phyloP scores from a whole-genome alignment of 495 filamentous ascomycete species.

The Pyrenula aspistea region DNA sequence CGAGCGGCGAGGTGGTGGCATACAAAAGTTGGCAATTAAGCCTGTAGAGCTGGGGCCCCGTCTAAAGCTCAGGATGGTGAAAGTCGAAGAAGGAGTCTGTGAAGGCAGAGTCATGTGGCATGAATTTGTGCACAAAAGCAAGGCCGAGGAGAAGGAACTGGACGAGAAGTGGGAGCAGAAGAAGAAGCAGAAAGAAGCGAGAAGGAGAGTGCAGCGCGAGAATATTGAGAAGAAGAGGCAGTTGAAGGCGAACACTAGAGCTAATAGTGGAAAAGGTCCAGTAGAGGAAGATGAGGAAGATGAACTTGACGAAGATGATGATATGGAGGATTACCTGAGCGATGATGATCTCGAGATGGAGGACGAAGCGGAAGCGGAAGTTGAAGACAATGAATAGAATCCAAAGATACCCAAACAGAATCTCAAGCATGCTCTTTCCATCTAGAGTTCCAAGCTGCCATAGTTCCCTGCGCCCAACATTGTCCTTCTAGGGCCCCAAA shows the following conservation, averaged over 20 bases:
- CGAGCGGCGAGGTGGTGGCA: conserved; percentile 14
- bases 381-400: conserved; percentile 34
- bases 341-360: conserved; percentile 51
- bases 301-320: conserved; percentile 41
- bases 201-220: conserved; percentile 68
- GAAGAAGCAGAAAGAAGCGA: conserved; percentile 67
- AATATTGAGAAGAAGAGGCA: conserved; percentile 78
- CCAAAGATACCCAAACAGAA: no score
- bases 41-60: conserved; percentile 85
- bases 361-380: conserved; percentile 32
- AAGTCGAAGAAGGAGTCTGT: conserved; percentile 92
- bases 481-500: no score
- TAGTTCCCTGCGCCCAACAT: no score
- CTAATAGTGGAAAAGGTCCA: conserved; percentile 24
- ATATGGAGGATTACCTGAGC: conserved; percentile 41
- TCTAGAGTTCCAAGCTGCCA: no score
- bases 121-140: conserved; percentile 76
- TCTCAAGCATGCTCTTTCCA: no score
- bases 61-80: conserved; percentile 78
- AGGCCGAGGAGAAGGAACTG: conserved; percentile 59
- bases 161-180: conserved; percentile 71
- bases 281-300: conserved; percentile 47
- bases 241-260: conserved; percentile 37
- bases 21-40: conserved; percentile 81
- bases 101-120: conserved; percentile 95